A percentile compares a stretch with the other conserved stretches of the same genome.
phyloP scores from a whole-genome alignment of 179 eudicot genomes.

The Carnegiea gigantea region DNA sequence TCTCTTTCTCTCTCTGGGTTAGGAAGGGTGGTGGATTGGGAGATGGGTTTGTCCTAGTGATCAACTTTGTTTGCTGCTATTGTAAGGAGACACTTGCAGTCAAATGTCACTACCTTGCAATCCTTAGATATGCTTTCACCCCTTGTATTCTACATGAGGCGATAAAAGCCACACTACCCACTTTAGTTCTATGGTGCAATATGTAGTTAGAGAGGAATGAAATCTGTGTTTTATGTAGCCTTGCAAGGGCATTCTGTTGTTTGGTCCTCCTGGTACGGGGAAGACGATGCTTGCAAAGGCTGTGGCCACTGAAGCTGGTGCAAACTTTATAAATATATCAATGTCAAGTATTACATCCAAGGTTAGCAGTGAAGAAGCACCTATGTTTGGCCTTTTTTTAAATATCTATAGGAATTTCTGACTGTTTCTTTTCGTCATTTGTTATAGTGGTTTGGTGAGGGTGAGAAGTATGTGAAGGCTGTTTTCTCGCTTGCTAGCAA shows the following conservation, averaged over 20 bases:
- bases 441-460: slow-evolving; percentile 86
- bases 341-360: slow-evolving; percentile 91
- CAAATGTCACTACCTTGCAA: too few relatives aligned
- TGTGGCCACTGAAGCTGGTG: slow-evolving; percentile 93
- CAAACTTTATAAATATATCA: slow-evolving; percentile 84
- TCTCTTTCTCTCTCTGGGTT: background rate
- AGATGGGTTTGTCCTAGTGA: background rate
- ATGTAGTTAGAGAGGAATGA: background rate
- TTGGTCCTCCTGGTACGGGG: slow-evolving; percentile 95
- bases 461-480: slow-evolving; percentile 87
- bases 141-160: too few relatives aligned
- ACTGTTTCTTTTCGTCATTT: slow-evolving; percentile 14
- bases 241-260: slow-evolving; percentile 82
- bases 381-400: background rate
- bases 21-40: too few relatives aligned
- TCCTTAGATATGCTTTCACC: too few relatives aligned
- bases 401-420: background rate
- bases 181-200: too few relatives aligned
- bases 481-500: slow-evolving; percentile 83
- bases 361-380: slow-evolving; percentile 32
- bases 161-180: too few relatives aligned
- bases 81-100: background rate
- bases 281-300: slow-evolving; percentile 94
- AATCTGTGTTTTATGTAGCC: slow-evolving; percentile 41
- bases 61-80: background rate